A percentile compares a stretch with the other conserved stretches of the same genome.
Conservation (phyloP, 1,284 basidiomycete genomes). For the Pyrrhoderma noxium region DNA sequence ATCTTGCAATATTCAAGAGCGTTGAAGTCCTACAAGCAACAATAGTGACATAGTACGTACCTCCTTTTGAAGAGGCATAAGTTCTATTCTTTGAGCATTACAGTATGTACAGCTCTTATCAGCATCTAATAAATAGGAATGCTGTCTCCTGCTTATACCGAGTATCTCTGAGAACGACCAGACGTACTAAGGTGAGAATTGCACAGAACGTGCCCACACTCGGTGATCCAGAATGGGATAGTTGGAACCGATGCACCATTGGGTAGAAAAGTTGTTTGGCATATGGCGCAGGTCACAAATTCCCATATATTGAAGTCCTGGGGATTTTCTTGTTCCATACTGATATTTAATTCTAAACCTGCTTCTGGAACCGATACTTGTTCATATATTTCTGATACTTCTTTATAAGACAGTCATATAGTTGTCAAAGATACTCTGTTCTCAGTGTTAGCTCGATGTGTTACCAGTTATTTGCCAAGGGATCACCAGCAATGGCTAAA, state of each 20-base stretch:
- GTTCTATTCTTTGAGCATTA: constrained; percentile 51
- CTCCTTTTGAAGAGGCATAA: constrained; percentile 64
- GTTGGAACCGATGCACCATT: constrained; percentile 40
- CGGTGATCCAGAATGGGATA: constrained; percentile 77
- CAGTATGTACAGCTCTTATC: constrained; percentile 68
- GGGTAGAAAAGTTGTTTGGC: constrained; percentile 53
- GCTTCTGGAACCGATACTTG: no score
- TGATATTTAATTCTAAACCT: not conserved
- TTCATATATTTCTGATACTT: no score
- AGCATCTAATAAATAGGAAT: constrained; percentile 37
- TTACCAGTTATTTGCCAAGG: no score
- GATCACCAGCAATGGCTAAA: not conserved
- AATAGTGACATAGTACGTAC: constrained; percentile 29
- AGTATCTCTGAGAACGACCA: not conserved
- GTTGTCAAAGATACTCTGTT: no score
- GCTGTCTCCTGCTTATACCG: not conserved
- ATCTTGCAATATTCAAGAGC: constrained; percentile 37
- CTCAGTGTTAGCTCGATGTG: no score
- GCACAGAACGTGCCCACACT: constrained; percentile 76
- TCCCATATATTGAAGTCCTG: constrained; percentile 63
- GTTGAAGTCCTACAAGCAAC: not conserved
- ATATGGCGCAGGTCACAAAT: constrained; percentile 61
- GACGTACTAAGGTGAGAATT: constrained; percentile 72
- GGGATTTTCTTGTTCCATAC: constrained; percentile 6
- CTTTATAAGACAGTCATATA: no score